Evolutionary conservation across 2,329 filamentous ascomycete species (phyloP), one percentile per base, ranked within the genome.

Genomic region (Alternaria incomplexa): DNA sequence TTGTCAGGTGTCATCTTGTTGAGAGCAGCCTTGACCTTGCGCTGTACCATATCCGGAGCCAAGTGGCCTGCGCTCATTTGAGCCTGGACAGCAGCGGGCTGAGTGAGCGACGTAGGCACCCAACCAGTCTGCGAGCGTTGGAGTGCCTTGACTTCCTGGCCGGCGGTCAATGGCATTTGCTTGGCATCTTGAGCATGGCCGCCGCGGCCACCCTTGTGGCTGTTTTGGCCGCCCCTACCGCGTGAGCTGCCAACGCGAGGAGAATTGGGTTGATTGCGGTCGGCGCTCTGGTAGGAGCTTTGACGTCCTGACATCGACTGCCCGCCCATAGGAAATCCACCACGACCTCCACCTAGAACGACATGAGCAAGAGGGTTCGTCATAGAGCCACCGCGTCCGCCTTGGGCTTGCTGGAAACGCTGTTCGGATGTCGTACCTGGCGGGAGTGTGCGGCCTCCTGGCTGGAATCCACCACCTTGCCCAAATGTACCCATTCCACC

Each of bases 1-100:
- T 98, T 99, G 83, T 99, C 96, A 0, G 96, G 96, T 0, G 96
- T 98, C 96, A 99, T 98, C 91, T 99, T 99, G 89, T 99, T 99
- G 75, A 99, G 85, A 65, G 92, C 92, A 68, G 93, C 91, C 90
- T 99, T 99, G 80, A 99, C 96, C 90, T 99, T 99, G 73, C 95
- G 91, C 84, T 99, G 96, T 62, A 99, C 96, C 85, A 96, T 89
- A 73, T 95, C 93, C 23, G 96, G 95, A 69, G 96, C 89, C 83
- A 98, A 88, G 73, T 92, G 77, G 15, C 75, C 76, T 4, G 68
- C 56, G 43, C 55, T 40, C 48, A 62, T 59, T 13, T 67, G 63
- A 26, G 67, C 61, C 46, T 83, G 84, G 23, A 65, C 61, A 48
- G 63, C 53, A 9, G 46, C 46, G 3, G 57, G 56, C 48, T 70